Conservation (phyloP, 371 early-diverging fungal genomes). For the Dichotomocladium elegans region DNA sequence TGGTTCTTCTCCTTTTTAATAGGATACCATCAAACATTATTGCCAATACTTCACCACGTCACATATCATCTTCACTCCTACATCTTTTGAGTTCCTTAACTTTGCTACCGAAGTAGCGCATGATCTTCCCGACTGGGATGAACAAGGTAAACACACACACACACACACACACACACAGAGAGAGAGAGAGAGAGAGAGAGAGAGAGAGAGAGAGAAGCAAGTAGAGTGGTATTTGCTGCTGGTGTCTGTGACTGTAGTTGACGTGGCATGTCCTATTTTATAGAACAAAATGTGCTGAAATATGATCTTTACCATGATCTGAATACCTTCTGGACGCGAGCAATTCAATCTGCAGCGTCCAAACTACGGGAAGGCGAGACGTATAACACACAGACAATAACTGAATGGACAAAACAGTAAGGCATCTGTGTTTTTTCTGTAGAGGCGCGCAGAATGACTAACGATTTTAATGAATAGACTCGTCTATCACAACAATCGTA, state of each 20-base stretch:
- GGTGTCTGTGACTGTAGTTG: too few species aligned
- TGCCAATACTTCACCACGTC: conserved; percentile 82
- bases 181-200: too few species aligned
- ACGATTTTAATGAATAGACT: conserved; percentile 26
- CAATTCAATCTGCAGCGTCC: conserved; percentile 65
- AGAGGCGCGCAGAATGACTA: neutral
- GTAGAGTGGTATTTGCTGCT: too few species aligned
- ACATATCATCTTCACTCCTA: conserved; percentile 69
- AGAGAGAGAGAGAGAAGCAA: too few species aligned
- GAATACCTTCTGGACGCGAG: conserved; percentile 73
- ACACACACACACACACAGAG: too few species aligned
- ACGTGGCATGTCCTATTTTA: too few species aligned
- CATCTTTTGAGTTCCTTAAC: conserved; percentile 76
- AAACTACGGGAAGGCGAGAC: conserved; percentile 76
- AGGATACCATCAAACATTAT: conserved; percentile 79
- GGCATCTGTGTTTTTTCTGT: neutral
- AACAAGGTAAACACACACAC: conserved; percentile 21
- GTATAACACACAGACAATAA: conserved; percentile 67
- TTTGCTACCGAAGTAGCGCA: conserved; percentile 70
- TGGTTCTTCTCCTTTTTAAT: conserved; percentile 5
- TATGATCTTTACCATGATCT: conserved; percentile 68
- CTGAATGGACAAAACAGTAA: conserved; percentile 78
- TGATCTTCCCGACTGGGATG: conserved; percentile 84
- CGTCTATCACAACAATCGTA: conserved; percentile 52
- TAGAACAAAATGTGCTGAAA: conserved; percentile 62